Conservation (phyloP, 2,329 filamentous ascomycete species). For the Byssothecium circinans region DNA sequence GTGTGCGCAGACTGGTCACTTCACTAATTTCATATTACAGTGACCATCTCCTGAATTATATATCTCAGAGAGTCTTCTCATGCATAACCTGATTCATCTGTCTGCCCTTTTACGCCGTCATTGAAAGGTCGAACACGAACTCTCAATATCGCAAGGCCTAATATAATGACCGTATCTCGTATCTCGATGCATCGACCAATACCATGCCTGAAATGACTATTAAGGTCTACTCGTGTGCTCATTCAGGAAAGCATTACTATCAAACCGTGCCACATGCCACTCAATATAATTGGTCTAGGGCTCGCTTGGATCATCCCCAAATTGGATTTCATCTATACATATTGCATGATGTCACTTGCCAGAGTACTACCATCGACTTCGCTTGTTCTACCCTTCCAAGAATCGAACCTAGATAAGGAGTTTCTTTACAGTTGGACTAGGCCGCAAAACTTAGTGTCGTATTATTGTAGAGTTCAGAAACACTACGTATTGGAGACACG, state of each 20-base stretch:
- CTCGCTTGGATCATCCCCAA: neutral
- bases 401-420: neutral
- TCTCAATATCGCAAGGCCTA: neutral
- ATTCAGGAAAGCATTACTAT: neutral
- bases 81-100: neutral
- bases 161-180: neutral
- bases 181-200: neutral
- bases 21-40: neutral
- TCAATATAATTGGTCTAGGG: neutral
- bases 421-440: too few relatives aligned
- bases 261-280: neutral
- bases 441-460: too few relatives aligned
- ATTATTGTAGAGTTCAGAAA: too few relatives aligned
- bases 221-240: neutral
- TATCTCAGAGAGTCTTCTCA: neutral
- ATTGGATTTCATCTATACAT: conserved; percentile 2
- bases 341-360: conserved; percentile 6
- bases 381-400: neutral
- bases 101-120: neutral
- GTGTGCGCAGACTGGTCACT: neutral
- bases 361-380: neutral
- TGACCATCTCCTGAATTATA: conserved; percentile 1
- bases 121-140: neutral
- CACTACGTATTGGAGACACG: too few relatives aligned
- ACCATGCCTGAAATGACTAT: neutral